Evolutionary conservation across 1,139 yeast species (phyloP), one percentile per base, ranked within the genome.

Genomic region (Scheffersomyces illinoinensis): DNA sequence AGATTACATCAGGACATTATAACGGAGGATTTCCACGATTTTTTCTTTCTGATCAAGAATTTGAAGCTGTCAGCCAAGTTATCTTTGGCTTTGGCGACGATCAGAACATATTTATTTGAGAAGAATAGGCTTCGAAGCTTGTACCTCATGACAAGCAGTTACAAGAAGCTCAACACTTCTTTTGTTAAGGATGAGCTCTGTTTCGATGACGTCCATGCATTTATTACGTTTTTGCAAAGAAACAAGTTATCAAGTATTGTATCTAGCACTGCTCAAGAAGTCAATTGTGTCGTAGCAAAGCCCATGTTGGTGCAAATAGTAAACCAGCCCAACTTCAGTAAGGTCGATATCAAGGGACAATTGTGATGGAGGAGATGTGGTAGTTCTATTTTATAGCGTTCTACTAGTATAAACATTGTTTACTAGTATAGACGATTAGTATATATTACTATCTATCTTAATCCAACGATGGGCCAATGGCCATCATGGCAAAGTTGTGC

Each of bases 271-370:
- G 56, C 43, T 33, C 43, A 54, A 1, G 76, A 71, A 3, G 71
- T 83, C 56, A 85, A 83, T 59, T 81, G 85, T 58, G 68, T 78
- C 24, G 76, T 79, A 53, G 84, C 90, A 0, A 78, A 86, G 66
- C 67, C 77, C 0, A 68, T 71, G 0, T 76, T 90, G 14, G 79
- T 79, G 55, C 74, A 61, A 6, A 66, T 76, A 8, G 76, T 84
- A 19, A 78, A 81, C 57, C 75, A 76, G 54, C 75, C 81, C 23
- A 79, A 76, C 39, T 84, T 84, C 64, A 84, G 79, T 60, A 89
- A 84, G 68, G 87, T 93, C n/a, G 98, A 93, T 70, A 93, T 93
- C 61, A 93, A 93, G 76, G 98, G 98, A 0, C 98, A 93, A 72
- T 82, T 89, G 20, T 90, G 26, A 47, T 24, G 46, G 6, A 26